A percentile compares a stretch with the other conserved stretches of the same genome.
Conservation (phyloP, 148 eudicot species). For the Amaranthus palmeri region DNA sequence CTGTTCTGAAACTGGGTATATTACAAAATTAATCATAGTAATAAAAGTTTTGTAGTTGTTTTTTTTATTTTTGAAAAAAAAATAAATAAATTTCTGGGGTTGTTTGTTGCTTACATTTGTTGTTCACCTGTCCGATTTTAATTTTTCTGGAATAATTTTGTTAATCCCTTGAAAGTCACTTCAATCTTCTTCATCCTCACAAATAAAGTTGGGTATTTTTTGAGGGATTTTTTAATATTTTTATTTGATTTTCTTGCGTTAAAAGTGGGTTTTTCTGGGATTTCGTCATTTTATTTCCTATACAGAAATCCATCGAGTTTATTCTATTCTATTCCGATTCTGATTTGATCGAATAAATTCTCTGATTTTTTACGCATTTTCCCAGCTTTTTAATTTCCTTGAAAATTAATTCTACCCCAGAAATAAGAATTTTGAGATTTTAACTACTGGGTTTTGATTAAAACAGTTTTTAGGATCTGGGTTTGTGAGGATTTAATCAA, state of each 20-base stretch:
- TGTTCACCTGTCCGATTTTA: slow-evolving; percentile 19
- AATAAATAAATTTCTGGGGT: not conserved
- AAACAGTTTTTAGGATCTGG: slow-evolving; percentile 37
- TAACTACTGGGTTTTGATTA: slow-evolving; percentile 32
- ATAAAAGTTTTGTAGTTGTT: not conserved
- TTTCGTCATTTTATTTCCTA: slow-evolving; percentile 1
- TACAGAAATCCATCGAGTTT: slow-evolving; percentile 10
- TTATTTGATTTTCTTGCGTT: slow-evolving; percentile 9
- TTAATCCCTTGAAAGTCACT: not conserved
- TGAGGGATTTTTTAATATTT: not conserved
- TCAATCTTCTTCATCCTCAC: slow-evolving; percentile 8
- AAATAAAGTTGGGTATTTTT: not conserved
- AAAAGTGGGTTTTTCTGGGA: slow-evolving; percentile 8
- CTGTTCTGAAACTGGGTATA: not conserved
- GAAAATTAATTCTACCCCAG: slow-evolving; percentile 13
- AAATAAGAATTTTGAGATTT: slow-evolving; percentile 16
- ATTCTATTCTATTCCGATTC: slow-evolving; percentile 19
- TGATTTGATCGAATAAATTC: slow-evolving; percentile 16
- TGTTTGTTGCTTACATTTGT: slow-evolving; percentile 12
- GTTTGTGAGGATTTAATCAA: slow-evolving; percentile 26
- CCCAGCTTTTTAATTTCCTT: not conserved
- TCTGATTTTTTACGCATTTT: not conserved
- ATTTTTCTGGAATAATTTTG: not conserved
- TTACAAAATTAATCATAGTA: no score
- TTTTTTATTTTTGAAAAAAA: not conserved